These are phyloP conservation scores for Xylariales sp. DNA, from an alignment of 2,329 filamentous ascomycete species.

Conservation along the genomic window DNA sequence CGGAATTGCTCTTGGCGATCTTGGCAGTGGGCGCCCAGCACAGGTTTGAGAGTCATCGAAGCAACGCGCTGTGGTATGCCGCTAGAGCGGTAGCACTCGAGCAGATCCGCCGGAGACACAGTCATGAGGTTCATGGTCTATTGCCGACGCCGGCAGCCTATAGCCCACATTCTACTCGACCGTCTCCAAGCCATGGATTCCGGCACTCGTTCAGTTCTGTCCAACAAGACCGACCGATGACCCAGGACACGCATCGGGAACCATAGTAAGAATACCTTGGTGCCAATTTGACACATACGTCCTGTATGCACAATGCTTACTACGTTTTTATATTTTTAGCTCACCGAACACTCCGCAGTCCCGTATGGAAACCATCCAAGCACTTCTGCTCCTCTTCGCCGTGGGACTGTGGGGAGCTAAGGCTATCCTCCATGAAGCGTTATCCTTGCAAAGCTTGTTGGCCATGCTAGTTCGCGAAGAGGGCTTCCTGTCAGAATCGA, in stretches of 20 bases:
- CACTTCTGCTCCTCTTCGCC: constrained; percentile 55
- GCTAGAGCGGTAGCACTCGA: constrained; percentile 54
- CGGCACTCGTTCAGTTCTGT: constrained; percentile 56
- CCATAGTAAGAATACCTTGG: constrained; percentile 55
- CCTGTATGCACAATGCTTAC: too few relatives aligned
- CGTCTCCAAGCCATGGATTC: constrained; percentile 53
- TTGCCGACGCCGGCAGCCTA: constrained; percentile 54
- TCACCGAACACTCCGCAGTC: constrained; percentile 56
- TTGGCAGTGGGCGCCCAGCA: constrained; percentile 65
- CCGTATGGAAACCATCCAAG: constrained; percentile 61
- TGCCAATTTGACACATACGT: too few relatives aligned
- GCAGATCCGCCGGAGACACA: constrained; percentile 53
- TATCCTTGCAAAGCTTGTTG: constrained; percentile 55
- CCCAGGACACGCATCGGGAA: constrained; percentile 54
- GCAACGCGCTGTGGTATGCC: constrained; percentile 58
- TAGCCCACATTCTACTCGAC: constrained; percentile 55
- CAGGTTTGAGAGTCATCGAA: constrained; percentile 55
- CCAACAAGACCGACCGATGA: constrained; percentile 51
- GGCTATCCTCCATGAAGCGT: constrained; percentile 53
- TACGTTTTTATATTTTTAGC: too few relatives aligned
- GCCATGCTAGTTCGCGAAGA: constrained; percentile 56
- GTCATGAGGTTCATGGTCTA: constrained; percentile 51
- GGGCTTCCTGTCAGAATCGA: constrained; percentile 45
- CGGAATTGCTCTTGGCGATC: constrained; percentile 64
- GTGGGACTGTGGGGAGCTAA: constrained; percentile 59